phyloP scores from a whole-genome alignment of 2,329 filamentous ascomycete genomes.

The Colletotrichum spinosum region DNA sequence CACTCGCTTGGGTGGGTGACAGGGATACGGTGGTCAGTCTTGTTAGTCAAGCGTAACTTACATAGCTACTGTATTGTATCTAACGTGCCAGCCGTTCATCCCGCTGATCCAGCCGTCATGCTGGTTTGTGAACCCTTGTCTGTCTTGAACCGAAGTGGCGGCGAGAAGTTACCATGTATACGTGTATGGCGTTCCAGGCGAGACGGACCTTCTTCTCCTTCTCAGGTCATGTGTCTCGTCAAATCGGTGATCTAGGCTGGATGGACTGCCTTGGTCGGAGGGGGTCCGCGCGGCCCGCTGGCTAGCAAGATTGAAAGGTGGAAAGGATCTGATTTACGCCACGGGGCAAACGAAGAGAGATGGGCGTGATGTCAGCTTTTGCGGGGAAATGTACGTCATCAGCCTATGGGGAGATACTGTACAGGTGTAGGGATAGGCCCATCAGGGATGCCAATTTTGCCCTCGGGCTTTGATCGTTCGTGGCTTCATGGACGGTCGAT shows the following conservation, averaged over 20 bases:
- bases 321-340: slow-evolving; percentile 17
- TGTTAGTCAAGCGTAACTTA: no score
- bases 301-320: neutral
- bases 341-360: neutral
- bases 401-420: neutral
- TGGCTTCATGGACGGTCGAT: slow-evolving; percentile 5
- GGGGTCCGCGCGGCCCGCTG: slow-evolving; percentile 31
- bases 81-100: neutral
- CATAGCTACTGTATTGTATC: no score
- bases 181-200: neutral
- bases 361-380: slow-evolving; percentile 16
- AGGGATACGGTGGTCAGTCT: no score
- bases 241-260: slow-evolving; percentile 3
- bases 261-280: slow-evolving; percentile 12
- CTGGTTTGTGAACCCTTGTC: no score
- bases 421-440: slow-evolving; percentile 10
- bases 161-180: neutral
- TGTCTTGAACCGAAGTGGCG: no score
- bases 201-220: slow-evolving; percentile 27
- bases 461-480: neutral
- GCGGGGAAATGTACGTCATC: slow-evolving; percentile 31
- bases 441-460: slow-evolving; percentile 9
- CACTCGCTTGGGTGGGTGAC: no score
- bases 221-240: neutral
- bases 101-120: no score